Evolutionary conservation across 768 basidiomycete genomes (phyloP).

Genomic region (Trametes cingulata): DNA sequence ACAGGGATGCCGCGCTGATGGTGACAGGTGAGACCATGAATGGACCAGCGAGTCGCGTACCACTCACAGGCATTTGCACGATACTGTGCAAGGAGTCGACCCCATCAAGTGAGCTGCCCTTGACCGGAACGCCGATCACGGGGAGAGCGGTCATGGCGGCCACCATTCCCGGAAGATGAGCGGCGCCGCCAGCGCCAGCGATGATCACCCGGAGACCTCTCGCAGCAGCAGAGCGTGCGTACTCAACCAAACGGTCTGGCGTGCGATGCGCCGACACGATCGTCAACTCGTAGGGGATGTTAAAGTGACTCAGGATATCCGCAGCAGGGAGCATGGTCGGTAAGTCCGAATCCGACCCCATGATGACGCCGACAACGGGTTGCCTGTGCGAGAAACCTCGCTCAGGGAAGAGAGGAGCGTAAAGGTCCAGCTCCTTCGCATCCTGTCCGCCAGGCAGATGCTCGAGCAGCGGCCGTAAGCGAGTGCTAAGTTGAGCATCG

Average conservation of each 20-base stretch:
- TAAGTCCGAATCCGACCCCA: constrained; percentile 99
- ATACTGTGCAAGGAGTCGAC: constrained; percentile 98
- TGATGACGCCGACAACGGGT: constrained; percentile 91
- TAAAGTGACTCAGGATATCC: constrained; percentile 78
- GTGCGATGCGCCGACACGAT: constrained; percentile 98
- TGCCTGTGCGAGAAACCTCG: constrained; percentile 59
- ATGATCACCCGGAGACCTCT: constrained; percentile 77
- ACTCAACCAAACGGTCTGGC: constrained; percentile 80
- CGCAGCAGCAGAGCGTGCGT: constrained; percentile 70
- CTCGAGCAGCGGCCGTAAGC: constrained; percentile 74
- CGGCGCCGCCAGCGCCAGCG: constrained; percentile 98
- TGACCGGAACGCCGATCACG: constrained; percentile 96
- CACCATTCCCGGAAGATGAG: constrained; percentile 98
- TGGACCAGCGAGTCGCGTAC: not conserved
- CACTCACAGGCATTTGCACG: constrained; percentile 95
- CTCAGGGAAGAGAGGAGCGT: constrained; percentile 48
- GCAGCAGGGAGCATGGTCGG: constrained; percentile 91
- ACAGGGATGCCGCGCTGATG: constrained; percentile 90
- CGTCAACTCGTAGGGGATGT: constrained; percentile 87
- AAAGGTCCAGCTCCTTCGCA: constrained; percentile 47
- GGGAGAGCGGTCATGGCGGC: constrained; percentile 92
- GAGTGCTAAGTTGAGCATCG: constrained; percentile 68
- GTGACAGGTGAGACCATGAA: not conserved
- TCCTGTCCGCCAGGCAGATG: constrained; percentile 51
- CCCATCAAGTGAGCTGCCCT: constrained; percentile 89